A percentile compares a stretch with the other conserved stretches of the same genome.
Evolutionary conservation across 2,329 filamentous ascomycete genomes (phyloP).

Genomic region (Alternaria infectoria): DNA sequence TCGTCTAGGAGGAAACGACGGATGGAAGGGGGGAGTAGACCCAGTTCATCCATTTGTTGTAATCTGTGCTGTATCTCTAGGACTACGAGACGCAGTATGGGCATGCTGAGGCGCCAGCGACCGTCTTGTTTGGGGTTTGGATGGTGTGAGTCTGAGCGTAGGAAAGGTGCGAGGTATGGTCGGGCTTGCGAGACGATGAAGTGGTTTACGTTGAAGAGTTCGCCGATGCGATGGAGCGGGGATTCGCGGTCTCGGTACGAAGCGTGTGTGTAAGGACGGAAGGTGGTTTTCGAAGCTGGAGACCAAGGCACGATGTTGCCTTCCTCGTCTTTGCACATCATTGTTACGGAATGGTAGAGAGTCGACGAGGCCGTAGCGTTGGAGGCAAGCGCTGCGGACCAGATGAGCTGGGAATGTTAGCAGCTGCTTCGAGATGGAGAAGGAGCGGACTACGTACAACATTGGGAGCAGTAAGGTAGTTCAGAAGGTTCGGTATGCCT

Average conservation of each 20-base stretch:
- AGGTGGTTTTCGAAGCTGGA: slow-evolving; percentile 64
- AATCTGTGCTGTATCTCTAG: slow-evolving; percentile 82
- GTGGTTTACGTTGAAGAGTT: slow-evolving; percentile 92
- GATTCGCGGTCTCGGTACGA: slow-evolving; percentile 71
- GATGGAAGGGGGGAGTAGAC: slow-evolving; percentile 71
- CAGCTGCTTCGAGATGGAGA: neutral
- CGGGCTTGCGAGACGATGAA: slow-evolving; percentile 93
- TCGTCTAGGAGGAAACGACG: slow-evolving; percentile 83
- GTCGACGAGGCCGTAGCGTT: slow-evolving; percentile 72
- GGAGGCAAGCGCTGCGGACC: slow-evolving; percentile 78
- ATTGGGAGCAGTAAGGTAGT: slow-evolving; percentile 91
- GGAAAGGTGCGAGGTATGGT: slow-evolving; percentile 86
- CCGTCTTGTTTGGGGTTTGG: slow-evolving; percentile 66
- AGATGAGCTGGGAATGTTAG: slow-evolving; percentile 67
- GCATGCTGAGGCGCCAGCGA: slow-evolving; percentile 63
- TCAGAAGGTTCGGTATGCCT: slow-evolving; percentile 83
- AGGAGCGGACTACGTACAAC: slow-evolving; percentile 66
- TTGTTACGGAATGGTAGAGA: slow-evolving; percentile 69
- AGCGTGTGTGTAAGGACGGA: slow-evolving; percentile 69
- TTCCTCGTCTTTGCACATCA: slow-evolving; percentile 79
- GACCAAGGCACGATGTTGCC: slow-evolving; percentile 78
- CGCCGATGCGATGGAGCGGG: slow-evolving; percentile 73
- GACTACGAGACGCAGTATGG: slow-evolving; percentile 69
- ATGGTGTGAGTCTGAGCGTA: slow-evolving; percentile 80
- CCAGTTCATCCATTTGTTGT: slow-evolving; percentile 78